Evolutionary conservation across 805 yeast species (phyloP).

Genomic region (Kluyveromyces starmeri): DNA sequence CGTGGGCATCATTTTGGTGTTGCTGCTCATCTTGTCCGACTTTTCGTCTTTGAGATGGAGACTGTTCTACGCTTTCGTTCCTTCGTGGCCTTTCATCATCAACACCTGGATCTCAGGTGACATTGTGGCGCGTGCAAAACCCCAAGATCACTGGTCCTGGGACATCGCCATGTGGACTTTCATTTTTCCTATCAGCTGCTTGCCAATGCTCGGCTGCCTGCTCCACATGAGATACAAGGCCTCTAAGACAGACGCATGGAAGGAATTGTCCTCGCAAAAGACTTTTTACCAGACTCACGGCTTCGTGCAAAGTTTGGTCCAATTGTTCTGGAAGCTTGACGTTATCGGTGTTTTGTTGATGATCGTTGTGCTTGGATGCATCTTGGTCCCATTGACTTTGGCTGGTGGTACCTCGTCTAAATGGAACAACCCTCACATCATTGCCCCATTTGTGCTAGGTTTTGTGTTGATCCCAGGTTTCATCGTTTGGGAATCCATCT

Average conservation of each 20-base stretch:
- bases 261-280: slow-evolving; percentile 25
- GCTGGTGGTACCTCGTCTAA: slow-evolving; percentile 43
- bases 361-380: slow-evolving; percentile 42
- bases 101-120: slow-evolving; percentile 59
- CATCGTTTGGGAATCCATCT: slow-evolving; percentile 42
- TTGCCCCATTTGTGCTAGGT: slow-evolving; percentile 51
- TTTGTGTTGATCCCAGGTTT: slow-evolving; percentile 42
- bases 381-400: slow-evolving; percentile 53
- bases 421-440: slow-evolving; percentile 46
- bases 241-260: slow-evolving; percentile 33
- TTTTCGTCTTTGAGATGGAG: slow-evolving; percentile 53
- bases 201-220: slow-evolving; percentile 36
- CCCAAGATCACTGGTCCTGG: slow-evolving; percentile 34
- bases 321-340: slow-evolving; percentile 49
- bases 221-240: slow-evolving; percentile 37
- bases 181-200: slow-evolving; percentile 39
- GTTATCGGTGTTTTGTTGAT: slow-evolving; percentile 46
- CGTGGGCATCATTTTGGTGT: slow-evolving; percentile 46
- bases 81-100: slow-evolving; percentile 54
- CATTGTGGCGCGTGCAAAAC: slow-evolving; percentile 26
- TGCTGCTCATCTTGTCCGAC: slow-evolving; percentile 48
- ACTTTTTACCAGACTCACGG: slow-evolving; percentile 7
- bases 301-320: slow-evolving; percentile 15
- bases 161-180: slow-evolving; percentile 48
- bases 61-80: slow-evolving; percentile 43